phyloP scores from a whole-genome alignment of 495 filamentous ascomycete species.

The Penicillium robsamsonii region DNA sequence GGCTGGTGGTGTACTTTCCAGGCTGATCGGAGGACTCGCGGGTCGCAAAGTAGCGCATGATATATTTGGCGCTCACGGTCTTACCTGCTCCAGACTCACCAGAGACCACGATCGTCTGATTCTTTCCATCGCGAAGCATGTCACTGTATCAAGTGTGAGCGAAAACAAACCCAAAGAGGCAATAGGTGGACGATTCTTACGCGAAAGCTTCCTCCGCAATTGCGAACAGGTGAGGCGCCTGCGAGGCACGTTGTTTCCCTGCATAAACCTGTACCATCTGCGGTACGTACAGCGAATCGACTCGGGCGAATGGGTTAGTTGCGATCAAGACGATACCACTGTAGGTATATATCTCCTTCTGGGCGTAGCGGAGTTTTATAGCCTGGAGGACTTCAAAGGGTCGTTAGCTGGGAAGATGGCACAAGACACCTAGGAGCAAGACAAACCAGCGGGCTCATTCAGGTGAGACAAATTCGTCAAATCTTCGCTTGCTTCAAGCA shows the following conservation, averaged over 20 bases:
- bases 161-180: background rate
- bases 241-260: slow-evolving; percentile 91
- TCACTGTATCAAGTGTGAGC: slow-evolving; percentile 55
- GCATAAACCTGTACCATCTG: slow-evolving; percentile 99
- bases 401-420: slow-evolving; percentile 33
- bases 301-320: slow-evolving; percentile 95
- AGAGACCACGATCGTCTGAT: slow-evolving; percentile 98
- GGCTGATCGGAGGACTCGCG: slow-evolving; percentile 91
- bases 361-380: slow-evolving; percentile 94
- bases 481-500: slow-evolving; percentile 98
- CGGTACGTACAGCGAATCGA: slow-evolving; percentile 97
- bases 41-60: slow-evolving; percentile 99
- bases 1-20: slow-evolving; percentile 71
- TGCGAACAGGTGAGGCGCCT: slow-evolving; percentile 96
- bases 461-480: slow-evolving; percentile 96
- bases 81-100: slow-evolving; percentile 98
- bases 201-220: slow-evolving; percentile 99
- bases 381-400: slow-evolving; percentile 79
- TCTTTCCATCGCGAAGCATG: slow-evolving; percentile 93
- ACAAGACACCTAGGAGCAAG: background rate
- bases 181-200: slow-evolving; percentile 49
- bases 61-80: slow-evolving; percentile 99
- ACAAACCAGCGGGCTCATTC: slow-evolving; percentile 94
- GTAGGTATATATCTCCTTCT: slow-evolving; percentile 99
- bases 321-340: slow-evolving; percentile 98